Evolutionary conservation across 495 filamentous ascomycete genomes (phyloP).

Genomic region (Aspergillus hancockii): DNA sequence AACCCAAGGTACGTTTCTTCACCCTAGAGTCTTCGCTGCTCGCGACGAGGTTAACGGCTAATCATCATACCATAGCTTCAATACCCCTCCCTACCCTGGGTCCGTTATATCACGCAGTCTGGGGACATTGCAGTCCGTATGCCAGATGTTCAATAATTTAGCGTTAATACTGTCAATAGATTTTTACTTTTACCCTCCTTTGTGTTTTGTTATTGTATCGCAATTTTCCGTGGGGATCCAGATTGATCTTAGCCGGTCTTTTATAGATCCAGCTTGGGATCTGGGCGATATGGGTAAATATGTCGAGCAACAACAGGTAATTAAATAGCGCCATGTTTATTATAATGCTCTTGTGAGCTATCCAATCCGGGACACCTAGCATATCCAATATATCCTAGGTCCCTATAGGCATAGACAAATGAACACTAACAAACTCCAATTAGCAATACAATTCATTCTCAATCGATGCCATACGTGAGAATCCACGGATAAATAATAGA

Average conservation of each 20-base stretch:
- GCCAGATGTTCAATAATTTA: constrained; percentile 76
- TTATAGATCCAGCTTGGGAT: background rate
- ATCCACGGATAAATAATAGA: too few relatives aligned
- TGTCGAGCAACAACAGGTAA: too few relatives aligned
- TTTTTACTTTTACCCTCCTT: constrained; percentile 13
- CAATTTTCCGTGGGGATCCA: too few relatives aligned
- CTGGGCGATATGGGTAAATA: too few relatives aligned
- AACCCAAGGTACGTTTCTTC: constrained; percentile 80
- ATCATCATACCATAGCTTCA: constrained; percentile 61
- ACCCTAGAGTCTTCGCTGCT: background rate
- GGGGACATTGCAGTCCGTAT: constrained; percentile 93
- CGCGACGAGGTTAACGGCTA: constrained; percentile 5
- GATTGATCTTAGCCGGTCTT: background rate
- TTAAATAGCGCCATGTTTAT: too few relatives aligned
- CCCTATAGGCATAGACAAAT: too few relatives aligned
- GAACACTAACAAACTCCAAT: too few relatives aligned
- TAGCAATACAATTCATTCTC: too few relatives aligned
- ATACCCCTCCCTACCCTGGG: constrained; percentile 98
- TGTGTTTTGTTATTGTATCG: background rate
- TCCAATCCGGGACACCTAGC: too few relatives aligned
- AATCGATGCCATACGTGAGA: too few relatives aligned
- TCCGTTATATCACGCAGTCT: constrained; percentile 96
- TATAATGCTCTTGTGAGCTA: too few relatives aligned
- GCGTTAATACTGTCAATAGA: constrained; percentile 17
- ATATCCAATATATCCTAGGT: too few relatives aligned